A percentile compares a stretch with the other conserved stretches of the same genome.
Conservation (phyloP, 2,329 filamentous ascomycete species). For the Beauveria rudraprayagi region DNA sequence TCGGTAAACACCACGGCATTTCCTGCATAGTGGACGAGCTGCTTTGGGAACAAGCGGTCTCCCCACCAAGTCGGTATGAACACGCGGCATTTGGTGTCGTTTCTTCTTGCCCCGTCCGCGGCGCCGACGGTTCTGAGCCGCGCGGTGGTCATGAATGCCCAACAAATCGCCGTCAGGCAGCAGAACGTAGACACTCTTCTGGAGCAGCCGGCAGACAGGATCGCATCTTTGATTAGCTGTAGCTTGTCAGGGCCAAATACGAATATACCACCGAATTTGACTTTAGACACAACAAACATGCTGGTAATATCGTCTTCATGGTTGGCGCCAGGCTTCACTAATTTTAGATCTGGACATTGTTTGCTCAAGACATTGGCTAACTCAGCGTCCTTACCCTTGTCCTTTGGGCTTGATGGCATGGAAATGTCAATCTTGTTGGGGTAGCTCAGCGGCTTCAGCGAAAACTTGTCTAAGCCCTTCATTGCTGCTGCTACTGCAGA, state of each 20-base stretch:
- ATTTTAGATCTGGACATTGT: conserved; percentile 31
- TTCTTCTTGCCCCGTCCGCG: not conserved
- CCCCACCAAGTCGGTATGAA: conserved; percentile 37
- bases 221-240: conserved; percentile 20
- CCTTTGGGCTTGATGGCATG: not conserved
- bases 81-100: conserved; percentile 18
- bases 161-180: conserved; percentile 31
- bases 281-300: conserved; percentile 23
- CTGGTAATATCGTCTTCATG: conserved; percentile 24
- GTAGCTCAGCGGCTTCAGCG: conserved; percentile 15
- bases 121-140: conserved; percentile 16
- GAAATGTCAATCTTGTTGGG: conserved; percentile 10
- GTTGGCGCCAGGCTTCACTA: conserved; percentile 25
- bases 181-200: conserved; percentile 27
- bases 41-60: conserved; percentile 24
- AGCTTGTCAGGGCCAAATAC: conserved; percentile 28
- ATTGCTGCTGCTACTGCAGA: conserved; percentile 25
- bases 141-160: conserved; percentile 31
- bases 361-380: conserved; percentile 17
- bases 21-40: conserved; percentile 29
- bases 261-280: conserved; percentile 34
- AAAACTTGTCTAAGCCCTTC: not conserved
- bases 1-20: conserved; percentile 34
- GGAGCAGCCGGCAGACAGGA: conserved; percentile 14
- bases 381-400: not conserved